Percentiles rank a stretch among this genome's conserved stretches.
phyloP scores from a whole-genome alignment of 2,329 filamentous ascomycete genomes.

The Drechmeria coniospora region DNA sequence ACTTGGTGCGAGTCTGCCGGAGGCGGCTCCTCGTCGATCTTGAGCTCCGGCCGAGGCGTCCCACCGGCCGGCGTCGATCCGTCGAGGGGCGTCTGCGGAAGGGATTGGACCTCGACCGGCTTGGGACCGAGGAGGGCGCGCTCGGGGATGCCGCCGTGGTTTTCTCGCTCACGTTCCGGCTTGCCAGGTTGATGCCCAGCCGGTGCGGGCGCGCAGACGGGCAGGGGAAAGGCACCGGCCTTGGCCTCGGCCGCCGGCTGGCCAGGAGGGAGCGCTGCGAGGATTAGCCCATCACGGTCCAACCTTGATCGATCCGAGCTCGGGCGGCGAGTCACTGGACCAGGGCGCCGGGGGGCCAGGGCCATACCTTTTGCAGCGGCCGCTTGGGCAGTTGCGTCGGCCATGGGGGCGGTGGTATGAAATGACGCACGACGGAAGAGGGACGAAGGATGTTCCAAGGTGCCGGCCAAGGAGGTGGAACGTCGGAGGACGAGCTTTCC shows the following conservation, averaged over 20 bases:
- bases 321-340: no score
- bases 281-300: no score
- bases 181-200: constrained; percentile 7
- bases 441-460: no score
- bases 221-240: constrained; percentile 8
- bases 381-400: constrained; percentile 18
- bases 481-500: no score
- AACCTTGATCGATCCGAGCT: no score
- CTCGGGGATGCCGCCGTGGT: constrained; percentile 6
- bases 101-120: constrained; percentile 20
- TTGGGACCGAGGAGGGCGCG: constrained; percentile 11
- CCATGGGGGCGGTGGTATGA: constrained; percentile 19
- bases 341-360: no score
- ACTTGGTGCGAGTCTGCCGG: constrained; percentile 11
- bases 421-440: neutral
- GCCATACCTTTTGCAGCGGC: constrained; percentile 21
- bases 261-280: no score
- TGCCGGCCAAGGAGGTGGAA: no score
- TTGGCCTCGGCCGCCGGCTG: constrained; percentile 13
- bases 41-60: constrained; percentile 19
- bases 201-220: constrained; percentile 6
- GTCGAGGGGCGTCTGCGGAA: constrained; percentile 21
- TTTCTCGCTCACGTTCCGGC: constrained; percentile 3
- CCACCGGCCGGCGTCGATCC: constrained; percentile 18
- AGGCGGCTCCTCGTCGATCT: constrained; percentile 13